A percentile compares a stretch with the other conserved stretches of the same genome.
Evolutionary conservation across 192 early-diverging fungal species (phyloP).

Genomic region (Backusella luteola): DNA sequence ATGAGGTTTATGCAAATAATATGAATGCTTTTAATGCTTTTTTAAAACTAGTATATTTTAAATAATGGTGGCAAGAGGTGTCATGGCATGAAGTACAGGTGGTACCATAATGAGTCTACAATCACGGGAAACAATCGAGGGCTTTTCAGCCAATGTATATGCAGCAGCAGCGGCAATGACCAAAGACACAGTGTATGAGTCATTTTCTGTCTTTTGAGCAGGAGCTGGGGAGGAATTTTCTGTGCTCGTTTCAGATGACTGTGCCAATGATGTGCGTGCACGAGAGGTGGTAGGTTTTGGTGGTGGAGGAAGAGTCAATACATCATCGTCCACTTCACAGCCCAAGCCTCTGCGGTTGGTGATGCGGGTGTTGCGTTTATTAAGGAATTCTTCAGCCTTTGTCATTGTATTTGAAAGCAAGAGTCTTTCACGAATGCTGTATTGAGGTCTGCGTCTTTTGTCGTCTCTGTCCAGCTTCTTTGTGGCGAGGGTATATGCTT

Average conservation of each 20-base stretch:
- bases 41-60: neutral
- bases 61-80: conserved; percentile 1
- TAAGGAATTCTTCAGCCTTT: conserved; percentile 27
- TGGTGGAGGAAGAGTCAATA: neutral
- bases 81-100: conserved; percentile 5
- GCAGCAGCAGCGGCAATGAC: conserved; percentile 8
- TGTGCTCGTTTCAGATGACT: neutral
- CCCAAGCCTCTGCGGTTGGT: conserved; percentile 28
- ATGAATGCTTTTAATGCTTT: neutral
- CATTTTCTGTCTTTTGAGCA: neutral
- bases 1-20: neutral
- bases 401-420: conserved; percentile 32
- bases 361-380: conserved; percentile 22
- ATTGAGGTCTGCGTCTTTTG: conserved; percentile 22
- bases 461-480: conserved; percentile 36
- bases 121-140: conserved; percentile 4
- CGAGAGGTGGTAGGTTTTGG: neutral
- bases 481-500: conserved; percentile 22
- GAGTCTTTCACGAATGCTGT: conserved; percentile 30
- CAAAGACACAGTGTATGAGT: neutral
- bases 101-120: conserved; percentile 14
- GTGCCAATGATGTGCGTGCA: neutral
- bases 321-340: conserved; percentile 28
- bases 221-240: neutral
- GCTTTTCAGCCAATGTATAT: neutral